These are phyloP conservation scores for Aspergillus saccharolyticus DNA, from an alignment of 495 filamentous ascomycete species.

Conservation along the genomic window DNA sequence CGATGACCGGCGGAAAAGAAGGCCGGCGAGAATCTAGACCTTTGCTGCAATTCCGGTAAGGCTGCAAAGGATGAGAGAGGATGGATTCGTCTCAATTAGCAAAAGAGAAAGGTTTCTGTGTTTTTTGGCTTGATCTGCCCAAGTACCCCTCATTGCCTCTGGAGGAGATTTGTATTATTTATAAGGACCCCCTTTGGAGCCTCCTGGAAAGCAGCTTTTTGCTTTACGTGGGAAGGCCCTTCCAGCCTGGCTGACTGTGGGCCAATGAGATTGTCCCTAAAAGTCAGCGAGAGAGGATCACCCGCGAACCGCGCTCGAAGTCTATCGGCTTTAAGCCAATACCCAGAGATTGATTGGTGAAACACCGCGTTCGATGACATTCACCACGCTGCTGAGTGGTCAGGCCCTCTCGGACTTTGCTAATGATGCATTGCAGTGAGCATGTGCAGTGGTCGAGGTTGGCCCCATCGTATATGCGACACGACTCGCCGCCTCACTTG, in stretches of 20 bases:
- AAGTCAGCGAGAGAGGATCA: slow-evolving; percentile 13
- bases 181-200: neutral
- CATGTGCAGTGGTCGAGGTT: neutral
- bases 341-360: slow-evolving; percentile 4
- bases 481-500: neutral
- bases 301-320: neutral
- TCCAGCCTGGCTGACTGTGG: neutral
- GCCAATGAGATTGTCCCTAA: slow-evolving; percentile 12
- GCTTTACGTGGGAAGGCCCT: neutral
- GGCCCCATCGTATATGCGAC: neutral
- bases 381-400: neutral
- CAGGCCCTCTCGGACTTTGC: neutral
- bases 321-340: slow-evolving; percentile 3
- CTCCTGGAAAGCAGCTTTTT: neutral
- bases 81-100: neutral
- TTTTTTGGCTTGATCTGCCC: neutral
- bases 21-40: slow-evolving; percentile 6
- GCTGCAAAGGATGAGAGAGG: neutral
- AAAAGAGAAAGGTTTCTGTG: neutral
- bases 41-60: slow-evolving; percentile 1
- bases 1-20: neutral
- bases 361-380: neutral
- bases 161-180: neutral
- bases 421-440: no score
- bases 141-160: neutral